Evolutionary conservation across 1,284 basidiomycete genomes (phyloP), one percentile per base, ranked within the genome.

Genomic region (Thelephora terrestris): DNA sequence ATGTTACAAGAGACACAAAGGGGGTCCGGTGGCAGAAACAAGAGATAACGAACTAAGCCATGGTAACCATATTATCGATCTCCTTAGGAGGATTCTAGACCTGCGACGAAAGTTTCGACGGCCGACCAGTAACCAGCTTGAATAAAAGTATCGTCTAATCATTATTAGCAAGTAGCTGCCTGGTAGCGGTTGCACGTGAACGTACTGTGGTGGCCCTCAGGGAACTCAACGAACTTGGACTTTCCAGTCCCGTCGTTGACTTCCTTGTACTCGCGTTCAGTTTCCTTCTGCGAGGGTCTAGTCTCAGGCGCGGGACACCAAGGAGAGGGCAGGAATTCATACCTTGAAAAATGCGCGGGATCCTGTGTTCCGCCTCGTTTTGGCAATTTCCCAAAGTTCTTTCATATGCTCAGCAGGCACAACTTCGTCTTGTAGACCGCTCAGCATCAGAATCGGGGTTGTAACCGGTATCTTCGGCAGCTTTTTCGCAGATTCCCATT

Each of bases 361-460:
- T 53, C 52, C 20, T 49, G 24, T 16, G 34, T 17, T 50, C 12
- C 51, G 76, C 43, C 73, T 69, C 56, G 71, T 74, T 17, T 71
- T 66, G 12, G 81, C 69, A 40, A 81, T 69, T 52, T 78, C 74
- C 74, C 80, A 87, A 1, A 97, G 70, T 1, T 74, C 73, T 18
- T 73, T 71, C 93, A 98, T 97, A 57, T 97, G 92, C 47, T 75
- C 67, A 9, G 75, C 79, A 2, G 91, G 92, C 0, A 98, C 89
- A 12, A 98, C 74, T 58, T 92, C 85, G 60, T 98, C 95, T 46
- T 66, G 67, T 43, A 69, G 63, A 4, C 94, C 94, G 51, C 81
- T 87, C 17, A 98, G 69, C 74, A 97, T 85, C 21, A 98, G 73
- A n/a, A 94, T 81, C 0, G 91, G 92, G 4, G 78, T 88, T 2